These are phyloP conservation scores for Hansenula sp. DNA, from an alignment of 1,139 yeast genomes.

Conservation along the genomic window DNA sequence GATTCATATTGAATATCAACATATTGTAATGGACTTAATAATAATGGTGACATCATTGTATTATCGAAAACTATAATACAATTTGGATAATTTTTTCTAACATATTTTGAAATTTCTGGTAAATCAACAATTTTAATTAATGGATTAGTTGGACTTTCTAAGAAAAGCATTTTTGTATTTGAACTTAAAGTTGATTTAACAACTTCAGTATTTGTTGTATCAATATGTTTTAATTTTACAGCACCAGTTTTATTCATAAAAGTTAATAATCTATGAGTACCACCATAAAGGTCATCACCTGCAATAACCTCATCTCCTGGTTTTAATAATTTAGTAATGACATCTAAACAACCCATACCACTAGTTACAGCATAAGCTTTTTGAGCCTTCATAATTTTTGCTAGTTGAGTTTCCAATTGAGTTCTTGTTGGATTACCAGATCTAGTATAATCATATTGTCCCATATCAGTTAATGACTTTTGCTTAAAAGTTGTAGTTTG, in stretches of 20 bases:
- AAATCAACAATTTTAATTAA: slow-evolving; percentile 84
- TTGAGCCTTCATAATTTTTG: slow-evolving; percentile 69
- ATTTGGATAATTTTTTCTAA: slow-evolving; percentile 64
- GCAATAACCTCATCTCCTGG: slow-evolving; percentile 87
- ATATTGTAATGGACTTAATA: slow-evolving; percentile 78
- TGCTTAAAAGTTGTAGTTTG: slow-evolving; percentile 94
- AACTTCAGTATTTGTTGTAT: slow-evolving; percentile 65
- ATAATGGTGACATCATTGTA: slow-evolving; percentile 92
- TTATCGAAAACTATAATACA: slow-evolving; percentile 83
- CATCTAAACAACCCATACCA: slow-evolving; percentile 92
- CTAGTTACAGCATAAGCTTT: slow-evolving; percentile 78
- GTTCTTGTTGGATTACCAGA: slow-evolving; percentile 95
- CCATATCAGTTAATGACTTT: slow-evolving; percentile 67
- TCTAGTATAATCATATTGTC: slow-evolving; percentile 86
- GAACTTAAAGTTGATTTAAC: slow-evolving; percentile 42
- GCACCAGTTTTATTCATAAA: slow-evolving; percentile 66
- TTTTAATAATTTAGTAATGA: slow-evolving; percentile 63
- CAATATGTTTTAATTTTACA: slow-evolving; percentile 68
- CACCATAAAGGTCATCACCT: slow-evolving; percentile 92
- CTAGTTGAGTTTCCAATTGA: slow-evolving; percentile 69
- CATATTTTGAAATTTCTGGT: slow-evolving; percentile 55
- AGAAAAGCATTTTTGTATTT: slow-evolving; percentile 67
- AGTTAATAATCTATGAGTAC: slow-evolving; percentile 80
- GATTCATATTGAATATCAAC: slow-evolving; percentile 91
- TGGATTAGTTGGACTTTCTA: slow-evolving; percentile 92